Base-by-base conservation (phyloP, 2,329 filamentous ascomycete species). In the Ustulina deusta region DNA sequence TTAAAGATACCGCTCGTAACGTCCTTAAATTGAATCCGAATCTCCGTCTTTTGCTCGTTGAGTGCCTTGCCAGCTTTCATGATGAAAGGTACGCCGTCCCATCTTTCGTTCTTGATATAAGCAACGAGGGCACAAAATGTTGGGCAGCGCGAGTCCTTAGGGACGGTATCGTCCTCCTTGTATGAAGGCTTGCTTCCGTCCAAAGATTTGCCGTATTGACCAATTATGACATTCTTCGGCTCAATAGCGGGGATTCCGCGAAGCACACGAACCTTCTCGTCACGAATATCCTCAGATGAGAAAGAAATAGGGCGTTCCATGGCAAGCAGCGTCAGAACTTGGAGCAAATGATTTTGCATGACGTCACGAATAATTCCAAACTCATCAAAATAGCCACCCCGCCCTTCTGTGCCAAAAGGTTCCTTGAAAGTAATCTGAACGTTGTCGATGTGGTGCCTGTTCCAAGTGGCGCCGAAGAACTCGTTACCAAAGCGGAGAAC, bases 371-470 rank as follows among this genome's bases (percentile, higher is more conserved):
- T 94, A 81, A 99, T 99, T 78, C 96, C 97, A 77, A 99, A 99
- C 84, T 99, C 96, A 79, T 99, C 97, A 79, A 99, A 99, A 85
- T 99, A 99, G 64, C 96, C 96, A 72, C 97, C 96, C 78, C 96
- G 93, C 62, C 96, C 97, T 81, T 99, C 96, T 25, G 96, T 99
- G 75, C 96, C 97, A 78, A 99, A 99, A 7, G 96, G 96, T 85
- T 99, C 96, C 86, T 99, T 99, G 88, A 99, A 99, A 55, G 96
- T 93, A 79, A 99, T 98, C 85, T 98, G 96, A 57, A 99, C 92
- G 77, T 97, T 99, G 84, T 98, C 96, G 84, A 99, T 99, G 86
- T 98, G 95, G 82, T 97, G 94, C 74, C 96, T 90, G 86, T 98
- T 99, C 96, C 96, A 99, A 67, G 95, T 99, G 49, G 96, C 95